A percentile compares a stretch with the other conserved stretches of the same genome.
phyloP scores from a whole-genome alignment of 352 stramenopile genomes.

The Phytopythium aichiense region DNA sequence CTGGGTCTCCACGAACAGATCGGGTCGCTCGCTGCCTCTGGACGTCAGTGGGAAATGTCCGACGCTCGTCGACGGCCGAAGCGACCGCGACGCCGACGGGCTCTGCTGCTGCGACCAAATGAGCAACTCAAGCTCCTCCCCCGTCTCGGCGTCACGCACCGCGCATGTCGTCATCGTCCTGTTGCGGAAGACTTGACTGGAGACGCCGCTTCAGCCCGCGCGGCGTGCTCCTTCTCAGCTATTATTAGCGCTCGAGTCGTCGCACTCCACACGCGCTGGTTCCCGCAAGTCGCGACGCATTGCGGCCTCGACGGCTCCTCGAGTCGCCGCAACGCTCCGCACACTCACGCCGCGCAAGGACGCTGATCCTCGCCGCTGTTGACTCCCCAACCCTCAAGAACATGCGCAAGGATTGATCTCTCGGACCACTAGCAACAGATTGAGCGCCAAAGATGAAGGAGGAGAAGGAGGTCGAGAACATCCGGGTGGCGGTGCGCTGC shows the following conservation, averaged over 20 bases:
- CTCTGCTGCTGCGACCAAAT: not conserved
- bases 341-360: not conserved
- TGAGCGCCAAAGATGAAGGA: slow-evolving; percentile 50
- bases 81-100: not conserved
- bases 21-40: not conserved
- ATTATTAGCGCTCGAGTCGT: not conserved
- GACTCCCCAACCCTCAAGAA: not conserved
- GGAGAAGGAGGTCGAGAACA: slow-evolving; percentile 86
- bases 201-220: too few species aligned
- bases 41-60: not conserved
- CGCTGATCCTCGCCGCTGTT: not conserved
- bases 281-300: not conserved
- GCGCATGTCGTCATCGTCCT: slow-evolving; percentile 18
- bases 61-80: not conserved
- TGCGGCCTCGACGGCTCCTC: not conserved
- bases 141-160: slow-evolving; percentile 61
- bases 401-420: slow-evolving; percentile 1
- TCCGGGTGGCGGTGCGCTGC: slow-evolving; percentile 89
- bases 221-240: not conserved
- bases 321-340: not conserved
- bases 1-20: slow-evolving; percentile 48
- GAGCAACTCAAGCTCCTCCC: slow-evolving; percentile 43
- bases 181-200: not conserved
- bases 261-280: not conserved
- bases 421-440: not conserved